Percentiles rank a stretch among this genome's conserved stretches.
phyloP scores from a whole-genome alignment of 2,329 filamentous ascomycete species.

The Pseudogymnoascus destructans region DNA sequence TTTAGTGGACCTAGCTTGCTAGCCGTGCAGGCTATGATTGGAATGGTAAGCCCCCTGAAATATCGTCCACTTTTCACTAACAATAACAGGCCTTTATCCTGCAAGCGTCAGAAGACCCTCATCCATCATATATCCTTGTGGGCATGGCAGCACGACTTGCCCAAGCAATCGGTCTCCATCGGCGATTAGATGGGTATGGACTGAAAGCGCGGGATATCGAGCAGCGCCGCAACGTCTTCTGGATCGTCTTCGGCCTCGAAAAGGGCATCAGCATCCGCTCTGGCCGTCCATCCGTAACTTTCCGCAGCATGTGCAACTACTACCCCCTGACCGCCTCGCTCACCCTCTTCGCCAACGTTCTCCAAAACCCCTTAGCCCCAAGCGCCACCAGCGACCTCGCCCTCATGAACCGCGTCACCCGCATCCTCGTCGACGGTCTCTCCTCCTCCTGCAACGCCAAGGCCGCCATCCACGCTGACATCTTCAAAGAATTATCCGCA shows the following conservation, averaged over 20 bases:
- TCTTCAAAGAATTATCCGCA: background rate
- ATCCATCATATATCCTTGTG: slow-evolving; percentile 16
- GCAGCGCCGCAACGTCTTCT: slow-evolving; percentile 20
- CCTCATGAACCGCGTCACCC: slow-evolving; percentile 65
- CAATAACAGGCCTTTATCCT: slow-evolving; percentile 6
- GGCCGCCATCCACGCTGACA: background rate
- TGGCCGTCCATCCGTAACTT: slow-evolving; percentile 17
- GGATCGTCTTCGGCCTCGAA: slow-evolving; percentile 19
- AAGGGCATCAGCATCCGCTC: slow-evolving; percentile 14
- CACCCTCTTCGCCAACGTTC: slow-evolving; percentile 83
- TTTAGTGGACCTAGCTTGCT: slow-evolving; percentile 17
- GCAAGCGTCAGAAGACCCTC: slow-evolving; percentile 13
- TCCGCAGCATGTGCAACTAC: slow-evolving; percentile 34
- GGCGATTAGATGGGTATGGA: slow-evolving; percentile 14
- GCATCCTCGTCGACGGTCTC: background rate
- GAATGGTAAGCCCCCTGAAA: slow-evolving; percentile 12
- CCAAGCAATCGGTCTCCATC: slow-evolving; percentile 19
- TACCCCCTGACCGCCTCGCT: slow-evolving; percentile 89
- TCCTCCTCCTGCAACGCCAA: background rate
- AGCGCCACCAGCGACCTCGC: slow-evolving; percentile 73
- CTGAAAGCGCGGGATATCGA: slow-evolving; percentile 15
- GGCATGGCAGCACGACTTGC: slow-evolving; percentile 15
- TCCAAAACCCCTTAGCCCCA: slow-evolving; percentile 82
- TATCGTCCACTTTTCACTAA: background rate
- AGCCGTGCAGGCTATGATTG: slow-evolving; percentile 19